phyloP scores from a whole-genome alignment of 2,329 filamentous ascomycete genomes.

The Scedosporium dehoogii region DNA sequence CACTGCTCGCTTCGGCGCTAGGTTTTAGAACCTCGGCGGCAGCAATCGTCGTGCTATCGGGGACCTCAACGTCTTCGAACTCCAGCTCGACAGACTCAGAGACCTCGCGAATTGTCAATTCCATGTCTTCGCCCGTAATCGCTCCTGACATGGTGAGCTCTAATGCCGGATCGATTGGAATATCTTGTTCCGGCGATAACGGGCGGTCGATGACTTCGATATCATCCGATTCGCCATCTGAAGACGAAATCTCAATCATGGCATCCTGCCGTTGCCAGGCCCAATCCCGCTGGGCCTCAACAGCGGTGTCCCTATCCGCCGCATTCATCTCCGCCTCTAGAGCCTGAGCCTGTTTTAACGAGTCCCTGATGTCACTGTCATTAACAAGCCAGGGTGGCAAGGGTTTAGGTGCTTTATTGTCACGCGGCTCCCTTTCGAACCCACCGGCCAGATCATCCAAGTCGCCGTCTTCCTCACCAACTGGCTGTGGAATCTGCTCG shows the following conservation, averaged over 20 bases:
- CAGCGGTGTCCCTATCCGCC: conserved; percentile 47
- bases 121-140: not conserved
- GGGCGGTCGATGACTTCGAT: conserved; percentile 42
- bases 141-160: not conserved
- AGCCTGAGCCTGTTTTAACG: conserved; percentile 47
- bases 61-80: not conserved
- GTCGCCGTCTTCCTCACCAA: conserved; percentile 17
- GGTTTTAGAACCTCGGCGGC: not conserved
- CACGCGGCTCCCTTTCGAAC: conserved; percentile 44
- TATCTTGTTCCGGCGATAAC: not conserved
- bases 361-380: conserved; percentile 55
- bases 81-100: conserved; percentile 5
- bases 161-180: not conserved
- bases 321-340: conserved; percentile 52
- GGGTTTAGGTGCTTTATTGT: conserved; percentile 40
- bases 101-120: not conserved
- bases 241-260: conserved; percentile 54
- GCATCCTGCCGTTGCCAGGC: conserved; percentile 32
- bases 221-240: conserved; percentile 46
- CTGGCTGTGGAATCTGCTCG: not conserved
- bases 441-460: conserved; percentile 48
- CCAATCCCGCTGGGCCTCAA: conserved; percentile 43
- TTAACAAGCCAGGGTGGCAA: conserved; percentile 68
- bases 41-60: not conserved
- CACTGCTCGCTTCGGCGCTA: not conserved